Base-by-base conservation (phyloP, 1,284 basidiomycete species). In the Cronartium ribicola region DNA sequence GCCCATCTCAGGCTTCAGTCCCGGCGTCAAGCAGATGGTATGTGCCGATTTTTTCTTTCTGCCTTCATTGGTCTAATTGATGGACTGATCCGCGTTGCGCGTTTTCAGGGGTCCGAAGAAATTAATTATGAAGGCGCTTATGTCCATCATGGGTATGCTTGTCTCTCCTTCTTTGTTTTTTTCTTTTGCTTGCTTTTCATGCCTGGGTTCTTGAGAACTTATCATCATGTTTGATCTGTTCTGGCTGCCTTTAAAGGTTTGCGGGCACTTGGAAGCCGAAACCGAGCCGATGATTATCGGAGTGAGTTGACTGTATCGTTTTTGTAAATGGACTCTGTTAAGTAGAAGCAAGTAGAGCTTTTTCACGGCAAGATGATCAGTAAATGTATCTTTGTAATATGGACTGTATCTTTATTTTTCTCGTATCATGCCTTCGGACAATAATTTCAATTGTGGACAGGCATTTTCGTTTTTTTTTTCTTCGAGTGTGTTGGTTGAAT, bases 1-100 rank as follows among this genome's bases (percentile, higher is more conserved):
- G 22, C 83, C 83, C 65, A 80, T 81, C 73, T 80, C 81, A 17
- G 76, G 75, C 0, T 82, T 82, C 75, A 79, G 79, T 11, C 80
- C 81, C 1, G 80, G 80, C 29, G 80, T 80, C n/a, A 65, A 80
- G 48, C 14, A 17, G 14, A 51, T 51, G 48, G 48, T 51, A 51
- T 17, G 11, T 46, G 8, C 17, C 17, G 8, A 46, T 46, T 17
- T 46, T 46, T 17, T 46, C 44, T 46, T 46, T 46, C 8, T 46
- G 17, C 44, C 17, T 46, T 46, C 44, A 46, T 8, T 46, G 8
- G 44, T 8, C 17, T 46, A 8, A 46, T 17, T 46, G 8, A 8
- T 17, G 14, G 48, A 17, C 48, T 51, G 48, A 5, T 3, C 20
- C 14, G 44, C 8, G 8, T 46, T 8, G 44, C 8, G 17, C 8